Evolutionary conservation across 768 basidiomycete genomes (phyloP).

Genomic region (Pleurotus tuoliensis): DNA sequence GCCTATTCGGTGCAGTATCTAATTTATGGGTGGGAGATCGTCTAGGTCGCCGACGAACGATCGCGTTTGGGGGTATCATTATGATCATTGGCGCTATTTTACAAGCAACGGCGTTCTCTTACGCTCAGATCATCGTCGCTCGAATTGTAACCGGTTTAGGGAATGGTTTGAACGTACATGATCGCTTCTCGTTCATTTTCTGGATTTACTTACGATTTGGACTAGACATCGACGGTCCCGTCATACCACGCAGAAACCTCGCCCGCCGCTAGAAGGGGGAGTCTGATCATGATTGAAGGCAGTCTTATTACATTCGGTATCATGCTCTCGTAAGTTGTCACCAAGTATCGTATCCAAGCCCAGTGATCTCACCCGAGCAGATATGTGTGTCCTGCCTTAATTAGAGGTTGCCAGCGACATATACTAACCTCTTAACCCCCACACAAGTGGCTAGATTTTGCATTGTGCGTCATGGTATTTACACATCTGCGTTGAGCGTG

Average conservation of each 20-base stretch:
- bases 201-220: conserved; percentile 21
- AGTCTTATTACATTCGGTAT: background rate
- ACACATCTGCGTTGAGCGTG: background rate
- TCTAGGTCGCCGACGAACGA: conserved; percentile 42
- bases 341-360: too few relatives aligned
- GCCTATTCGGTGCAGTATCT: conserved; percentile 58
- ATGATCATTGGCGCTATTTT: conserved; percentile 53
- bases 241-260: conserved; percentile 52
- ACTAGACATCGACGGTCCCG: conserved; percentile 45
- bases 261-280: conserved; percentile 44
- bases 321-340: background rate
- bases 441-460: conserved; percentile 59
- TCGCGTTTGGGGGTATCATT: conserved; percentile 44
- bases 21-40: conserved; percentile 53
- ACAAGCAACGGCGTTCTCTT: conserved; percentile 41
- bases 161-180: background rate
- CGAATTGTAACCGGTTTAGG: conserved; percentile 39
- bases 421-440: too few relatives aligned
- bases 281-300: conserved; percentile 41
- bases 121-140: conserved; percentile 46
- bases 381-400: too few relatives aligned
- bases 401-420: too few relatives aligned
- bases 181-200: background rate
- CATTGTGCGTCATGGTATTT: conserved; percentile 36
- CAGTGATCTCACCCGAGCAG: too few relatives aligned